Evolutionary conservation across 2,329 filamentous ascomycete species (phyloP), one percentile per base, ranked within the genome.

Genomic region (Metarhizium brunneum): DNA sequence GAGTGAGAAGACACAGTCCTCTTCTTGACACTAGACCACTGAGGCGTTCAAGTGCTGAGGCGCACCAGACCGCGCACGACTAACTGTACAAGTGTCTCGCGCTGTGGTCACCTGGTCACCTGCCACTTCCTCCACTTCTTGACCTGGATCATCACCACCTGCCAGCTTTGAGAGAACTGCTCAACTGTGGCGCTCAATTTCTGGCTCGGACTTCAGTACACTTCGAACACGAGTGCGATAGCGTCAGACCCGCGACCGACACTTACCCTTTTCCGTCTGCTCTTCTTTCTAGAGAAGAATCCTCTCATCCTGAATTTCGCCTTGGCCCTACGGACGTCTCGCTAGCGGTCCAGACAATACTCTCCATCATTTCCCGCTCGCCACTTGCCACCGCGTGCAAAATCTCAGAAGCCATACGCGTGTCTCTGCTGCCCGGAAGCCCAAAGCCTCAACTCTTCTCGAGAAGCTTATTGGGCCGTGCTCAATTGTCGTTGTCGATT

Each of bases 81-180:
- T 48, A 16, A 14, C 25, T 29, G 20, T 48, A 8, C 45, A 20
- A 40, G 51, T 53, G 47, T 40, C 40, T 45, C 47, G 47, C 55
- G 55, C 55, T 52, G 29, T 50, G 51, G 55, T 45, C 42, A 45
- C 38, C 42, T 45, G 42, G 42, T 56, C 55, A 54, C 29, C 52
- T 52, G 52, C 49, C 42, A 38, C 50, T 36, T 32, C 51, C 48
- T 52, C 43, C 25, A 40, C 52, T 16, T 20, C 42, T 45, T 20
- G n/a, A 45, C 16, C 45, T 48, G 20, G 20, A 48, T 30, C 45
- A 48, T 48, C 42, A 48, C 45, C 45, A 30, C 14, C 45, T 32
- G 11, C 20, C 45, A 48, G 18, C 25, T 48, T 8, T 13, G 45
- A 48, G 42, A 45, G 18, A 30, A 20, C 13, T 30, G 45, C 45